Percentiles rank a stretch among this genome's conserved stretches.
phyloP scores from a whole-genome alignment of 1,284 basidiomycete species.

The Boletus sp. region DNA sequence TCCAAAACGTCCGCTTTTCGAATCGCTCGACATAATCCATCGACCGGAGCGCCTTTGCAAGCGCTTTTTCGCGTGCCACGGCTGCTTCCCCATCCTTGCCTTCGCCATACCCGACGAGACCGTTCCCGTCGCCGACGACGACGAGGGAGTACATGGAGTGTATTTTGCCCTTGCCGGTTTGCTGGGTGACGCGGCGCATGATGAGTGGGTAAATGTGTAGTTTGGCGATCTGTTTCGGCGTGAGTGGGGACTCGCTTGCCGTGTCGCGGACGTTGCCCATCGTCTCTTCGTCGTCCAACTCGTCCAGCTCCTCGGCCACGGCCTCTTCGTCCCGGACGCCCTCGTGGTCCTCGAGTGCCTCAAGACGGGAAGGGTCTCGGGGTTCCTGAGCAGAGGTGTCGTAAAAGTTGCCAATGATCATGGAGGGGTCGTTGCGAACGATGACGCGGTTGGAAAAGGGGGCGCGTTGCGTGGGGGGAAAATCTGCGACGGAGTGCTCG shows the following conservation, averaged over 20 bases:
- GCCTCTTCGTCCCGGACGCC: constrained; percentile 5
- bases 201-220: constrained; percentile 60
- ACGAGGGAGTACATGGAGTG: constrained; percentile 64
- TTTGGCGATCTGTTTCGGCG: constrained; percentile 27
- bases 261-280: constrained; percentile 25
- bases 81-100: constrained; percentile 69
- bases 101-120: constrained; percentile 87
- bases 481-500: constrained; percentile 48
- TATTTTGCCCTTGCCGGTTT: constrained; percentile 85
- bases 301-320: constrained; percentile 21
- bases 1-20: constrained; percentile 89
- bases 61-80: constrained; percentile 63
- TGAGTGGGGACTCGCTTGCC: constrained; percentile 20
- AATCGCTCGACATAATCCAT: constrained; percentile 91
- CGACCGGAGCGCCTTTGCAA: constrained; percentile 67
- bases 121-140: constrained; percentile 83
- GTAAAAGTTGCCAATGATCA: constrained; percentile 29
- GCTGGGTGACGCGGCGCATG: constrained; percentile 64
- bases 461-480: constrained; percentile 47
- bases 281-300: constrained; percentile 23
- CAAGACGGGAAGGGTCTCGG: constrained; percentile 2
- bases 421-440: constrained; percentile 55
- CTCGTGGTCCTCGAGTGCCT: constrained; percentile 12
- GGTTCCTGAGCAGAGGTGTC: constrained; percentile 12
- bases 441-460: constrained; percentile 57